Evolutionary conservation across 257 asterid genomes (phyloP), one percentile per base, ranked within the genome.

Genomic region (Ocimum tenuiflorum): DNA sequence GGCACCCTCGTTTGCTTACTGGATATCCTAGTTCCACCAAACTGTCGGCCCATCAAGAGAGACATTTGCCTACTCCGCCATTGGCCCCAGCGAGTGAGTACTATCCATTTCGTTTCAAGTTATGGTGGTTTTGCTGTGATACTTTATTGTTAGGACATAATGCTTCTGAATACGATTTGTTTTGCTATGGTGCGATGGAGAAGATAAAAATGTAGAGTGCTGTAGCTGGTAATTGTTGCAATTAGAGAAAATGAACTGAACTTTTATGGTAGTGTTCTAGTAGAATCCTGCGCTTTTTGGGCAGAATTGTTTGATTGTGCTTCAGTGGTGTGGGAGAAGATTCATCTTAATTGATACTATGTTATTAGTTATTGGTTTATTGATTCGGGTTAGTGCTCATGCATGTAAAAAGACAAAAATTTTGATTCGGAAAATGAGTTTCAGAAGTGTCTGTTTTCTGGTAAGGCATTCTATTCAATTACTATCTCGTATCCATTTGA

Each of bases 1-100:
- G 95, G 94, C 88, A 81, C 59, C 97, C 95, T 22, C 88, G 69
- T 20, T 58, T 80, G 66, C 80, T 86, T 18, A 71, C 81, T 4
- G 86, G 95, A 22, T 69, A 81, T 46, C 17, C 73, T 23, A 85
- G 83, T 8, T 61, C 58, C 42, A 53, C 80, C 20, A 82, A 72
- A 67, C 57, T 79, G 67, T 69, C 85, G 8, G 71, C 80, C 52
- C 84, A 50, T 39, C 86, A 68, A 27, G 85, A 82, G 74, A 72
- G 77, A 56, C 58, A 78, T 7, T 65, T 72, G 75, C 82, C 73
- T 20, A 46, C 81, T 10, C 68, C 69, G 58, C 83, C 91, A 38
- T 81, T 63, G 27, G 66, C 67, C 64, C 68, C 76, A 17, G 80
- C 88, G 33, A 83, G 97, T 91, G 79, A n/a, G n/a, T n/a, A n/a